Evolutionary conservation across 441 rosid species (phyloP), one percentile per base, ranked within the genome.

Genomic region (Bruguiera hainesii): DNA sequence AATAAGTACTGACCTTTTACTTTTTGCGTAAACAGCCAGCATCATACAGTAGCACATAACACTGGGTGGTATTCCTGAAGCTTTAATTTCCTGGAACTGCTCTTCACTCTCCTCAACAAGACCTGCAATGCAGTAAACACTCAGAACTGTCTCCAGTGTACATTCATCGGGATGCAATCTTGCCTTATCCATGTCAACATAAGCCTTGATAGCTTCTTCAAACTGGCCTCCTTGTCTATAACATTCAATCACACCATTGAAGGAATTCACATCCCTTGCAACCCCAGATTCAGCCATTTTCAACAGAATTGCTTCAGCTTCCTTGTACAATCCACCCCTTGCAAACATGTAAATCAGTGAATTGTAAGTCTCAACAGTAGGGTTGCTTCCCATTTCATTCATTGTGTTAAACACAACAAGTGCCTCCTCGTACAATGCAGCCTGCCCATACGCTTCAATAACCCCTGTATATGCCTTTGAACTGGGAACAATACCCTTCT

Each of bases 31-130:
- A 69, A 91, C 94, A 72, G 97, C 90, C 30, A 94, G 82, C 96
- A 94, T 85, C 90, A 88, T 89, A 76, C 97, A 91, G 79, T 94
- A 89, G 83, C 92, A 88, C 82, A 89, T 85, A 76, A 91, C 87
- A 72, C 92, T 94, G 52, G 94, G 97, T 68, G 88, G 70, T 66
- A 91, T 81, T 72, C 96, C 96, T 7, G 81, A 83, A 37, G 87
- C 83, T 86, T 83, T 89, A 76, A 91, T 94, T 84, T 91, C 97
- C 76, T 79, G 85, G 82, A 89, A 94, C 73, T 94, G 99, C 82
- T 91, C 99, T 79, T 80, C 82, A 71, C 96, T 80, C 84, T 94
- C 97, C 78, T 91, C 99, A 73, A 85, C 91, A 60, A 91, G 89
- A 60, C 98, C 90, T 29, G 98, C 93, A 60, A 80, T 79, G 85